A percentile compares a stretch with the other conserved stretches of the same genome.
Conservation (phyloP, 306 rosid species). For the Echinosophora koreensis region DNA sequence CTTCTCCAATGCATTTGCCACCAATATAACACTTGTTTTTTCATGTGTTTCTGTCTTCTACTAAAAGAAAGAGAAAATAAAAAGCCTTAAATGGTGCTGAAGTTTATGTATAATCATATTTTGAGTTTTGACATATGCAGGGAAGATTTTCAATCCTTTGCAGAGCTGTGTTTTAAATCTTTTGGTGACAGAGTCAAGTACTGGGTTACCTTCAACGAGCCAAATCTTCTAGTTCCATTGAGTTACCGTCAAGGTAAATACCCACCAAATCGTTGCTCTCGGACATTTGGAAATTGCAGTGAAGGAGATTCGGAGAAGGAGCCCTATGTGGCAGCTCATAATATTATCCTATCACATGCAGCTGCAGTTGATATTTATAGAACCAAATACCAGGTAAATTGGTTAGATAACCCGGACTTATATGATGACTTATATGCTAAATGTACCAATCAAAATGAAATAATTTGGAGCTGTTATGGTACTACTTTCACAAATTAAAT, state of each 20-base stretch:
- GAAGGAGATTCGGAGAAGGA: conserved; percentile 71
- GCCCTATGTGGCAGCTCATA: conserved; percentile 74
- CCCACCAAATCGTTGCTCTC: conserved; percentile 58
- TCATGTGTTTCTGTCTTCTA: not conserved
- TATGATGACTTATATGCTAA: too few species aligned
- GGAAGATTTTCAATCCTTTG: conserved; percentile 54
- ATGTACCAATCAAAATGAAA: not conserved
- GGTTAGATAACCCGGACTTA: too few species aligned
- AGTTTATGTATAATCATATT: not conserved
- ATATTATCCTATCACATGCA: conserved; percentile 71
- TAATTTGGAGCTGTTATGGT: not conserved
- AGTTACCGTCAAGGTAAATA: not conserved
- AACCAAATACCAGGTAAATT: conserved; percentile 73
- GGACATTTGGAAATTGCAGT: conserved; percentile 62
- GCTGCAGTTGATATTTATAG: conserved; percentile 67
- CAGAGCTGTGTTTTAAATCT: conserved; percentile 54
- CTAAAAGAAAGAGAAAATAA: too few species aligned
- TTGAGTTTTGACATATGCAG: conserved; percentile 47
- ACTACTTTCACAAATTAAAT: conserved; percentile 3
- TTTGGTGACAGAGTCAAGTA: conserved; percentile 71
- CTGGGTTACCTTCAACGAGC: conserved; percentile 70
- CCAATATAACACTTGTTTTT: too few species aligned
- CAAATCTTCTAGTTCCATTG: conserved; percentile 37
- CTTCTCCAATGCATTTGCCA: too few species aligned
- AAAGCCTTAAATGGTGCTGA: not conserved